Base-by-base conservation (phyloP, 75 land plant species). In the Azolla pinnata region DNA sequence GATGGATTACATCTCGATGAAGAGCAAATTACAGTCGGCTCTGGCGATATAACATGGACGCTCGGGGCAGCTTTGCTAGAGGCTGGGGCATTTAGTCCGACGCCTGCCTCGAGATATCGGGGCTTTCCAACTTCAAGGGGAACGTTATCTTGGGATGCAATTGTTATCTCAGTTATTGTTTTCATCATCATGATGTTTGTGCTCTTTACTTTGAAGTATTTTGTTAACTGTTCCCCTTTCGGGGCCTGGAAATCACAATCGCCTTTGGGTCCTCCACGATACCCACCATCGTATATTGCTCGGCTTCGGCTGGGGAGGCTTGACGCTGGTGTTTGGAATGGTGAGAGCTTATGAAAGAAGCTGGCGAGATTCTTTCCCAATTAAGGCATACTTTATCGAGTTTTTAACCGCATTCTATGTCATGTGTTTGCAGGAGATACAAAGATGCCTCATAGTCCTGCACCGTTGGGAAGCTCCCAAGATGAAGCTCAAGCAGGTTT, bases 1-100 rank as follows among this genome's bases (percentile, higher is more conserved):
- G 87, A 93, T 47, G 98, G 96, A 19, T 69, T 93, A 59, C 96
- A 88, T 51, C 77, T 93, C 27, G 46, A 65, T 18, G 85, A 88
- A 73, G 69, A 61, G 0, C 79, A 85, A 59, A 69, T 93, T 8
- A 61, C 46, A 51, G 66, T 93, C 63, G 98, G 90, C 42, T 85
- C 96, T 62, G 98, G 98, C 21, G 87, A 93, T 59, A 83, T 85
- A 35, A 90, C 98, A n/a, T 93, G 98, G 98, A 93, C 98, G 34
- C 68, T 80, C 33, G 98, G 98, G 14, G 98, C 92, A 72, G 96
- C 98, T 20, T 66, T 93, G 44, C 33, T 77, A 47, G 87, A 93
- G 75, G 90, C 96, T 65, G 90, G 87, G 33, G 67, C 74, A 34
- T 46, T 84, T 19, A 61, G 76, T 27, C 59, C 86, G 19, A 57